Evolutionary conservation across 441 rosid genomes (phyloP).

Genomic region (Euphorbia schlechtendalii): DNA sequence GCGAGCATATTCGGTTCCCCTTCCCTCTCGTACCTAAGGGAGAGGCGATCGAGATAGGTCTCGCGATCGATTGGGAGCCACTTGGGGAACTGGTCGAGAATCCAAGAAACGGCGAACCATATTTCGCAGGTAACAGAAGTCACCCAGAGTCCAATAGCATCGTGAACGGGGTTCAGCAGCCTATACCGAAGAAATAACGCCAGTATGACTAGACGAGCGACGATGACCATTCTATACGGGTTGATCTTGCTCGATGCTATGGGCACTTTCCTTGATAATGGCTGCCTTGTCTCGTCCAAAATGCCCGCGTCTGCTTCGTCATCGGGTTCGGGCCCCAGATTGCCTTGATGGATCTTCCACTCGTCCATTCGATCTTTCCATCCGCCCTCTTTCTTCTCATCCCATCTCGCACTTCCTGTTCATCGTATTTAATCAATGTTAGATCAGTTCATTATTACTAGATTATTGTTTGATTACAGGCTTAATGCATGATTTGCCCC

Average conservation of each 20-base stretch:
- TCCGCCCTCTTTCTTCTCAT: constrained; percentile 74
- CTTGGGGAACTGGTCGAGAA: constrained; percentile 94
- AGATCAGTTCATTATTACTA: not conserved
- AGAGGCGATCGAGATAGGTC: constrained; percentile 85
- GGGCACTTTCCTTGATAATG: constrained; percentile 86
- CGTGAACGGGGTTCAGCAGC: constrained; percentile 73
- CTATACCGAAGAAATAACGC: constrained; percentile 75
- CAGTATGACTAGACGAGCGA: constrained; percentile 66
- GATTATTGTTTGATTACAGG: too few relatives aligned
- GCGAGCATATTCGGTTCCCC: constrained; percentile 82
- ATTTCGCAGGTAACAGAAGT: constrained; percentile 85
- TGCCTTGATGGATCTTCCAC: constrained; percentile 89
- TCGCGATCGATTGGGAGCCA: constrained; percentile 91
- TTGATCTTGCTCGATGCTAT: constrained; percentile 89
- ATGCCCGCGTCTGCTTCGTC: constrained; percentile 40
- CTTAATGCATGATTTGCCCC: too few relatives aligned
- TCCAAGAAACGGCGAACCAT: constrained; percentile 95
- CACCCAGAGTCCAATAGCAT: constrained; percentile 89
- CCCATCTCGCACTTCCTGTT: constrained; percentile 73
- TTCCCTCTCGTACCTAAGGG: constrained; percentile 78
- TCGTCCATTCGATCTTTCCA: constrained; percentile 96
- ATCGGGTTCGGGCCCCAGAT: constrained; percentile 64
- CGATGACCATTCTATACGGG: constrained; percentile 86
- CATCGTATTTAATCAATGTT: not conserved
- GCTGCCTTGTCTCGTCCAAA: constrained; percentile 87